Base-by-base conservation (phyloP, 345 rosid species). In the Camelina hispida region DNA sequence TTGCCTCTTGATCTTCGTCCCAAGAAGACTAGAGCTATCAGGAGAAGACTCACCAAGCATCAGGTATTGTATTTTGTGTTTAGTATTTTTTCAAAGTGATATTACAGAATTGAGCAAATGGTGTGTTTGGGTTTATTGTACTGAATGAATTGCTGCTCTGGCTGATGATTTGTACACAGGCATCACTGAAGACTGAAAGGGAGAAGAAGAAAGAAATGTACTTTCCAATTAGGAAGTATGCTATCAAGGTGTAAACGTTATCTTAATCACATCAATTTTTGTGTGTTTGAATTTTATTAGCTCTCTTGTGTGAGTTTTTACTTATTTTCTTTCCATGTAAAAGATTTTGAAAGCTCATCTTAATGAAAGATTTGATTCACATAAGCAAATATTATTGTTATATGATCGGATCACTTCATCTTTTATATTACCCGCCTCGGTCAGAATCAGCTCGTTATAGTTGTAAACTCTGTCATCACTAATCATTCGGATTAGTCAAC, bases 1-100 rank as follows among this genome's bases (percentile, higher is more conserved):
- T 65, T 91, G 83, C 98, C 98, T 1, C 97, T 93, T 6, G 98
- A 93, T 79, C 83, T 93, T 50, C 97, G 98, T 66, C 94, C 96
- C 68, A 93, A 93, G 90, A 93, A 93, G 91, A 93, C 98, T 71
- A 81, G 96, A 67, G 97, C 94, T 37, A 93, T 93, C 76, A 90
- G 97, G 52, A 86, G 98, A 70, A 85, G 86, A 81, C 97, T 93
- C 47, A 91, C 98, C 68, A 93, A 91, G 83, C 89, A 89, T 70
- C 98, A 93, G 96, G 98, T 92, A 72, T 14, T 5, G 30, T n/a
- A n/a, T 16, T 35, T 18, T 51, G 2, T 17, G 47, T 23, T 9
- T 7, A 18, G 25, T 18, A 7, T 18, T 28, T 42, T 11, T 11
- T 40, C 11, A 62, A 40, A 44, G 2, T 52, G 25, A 13, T 22